Conservation (phyloP, 108 stramenopile species). For the Nitzschia putrida region DNA sequence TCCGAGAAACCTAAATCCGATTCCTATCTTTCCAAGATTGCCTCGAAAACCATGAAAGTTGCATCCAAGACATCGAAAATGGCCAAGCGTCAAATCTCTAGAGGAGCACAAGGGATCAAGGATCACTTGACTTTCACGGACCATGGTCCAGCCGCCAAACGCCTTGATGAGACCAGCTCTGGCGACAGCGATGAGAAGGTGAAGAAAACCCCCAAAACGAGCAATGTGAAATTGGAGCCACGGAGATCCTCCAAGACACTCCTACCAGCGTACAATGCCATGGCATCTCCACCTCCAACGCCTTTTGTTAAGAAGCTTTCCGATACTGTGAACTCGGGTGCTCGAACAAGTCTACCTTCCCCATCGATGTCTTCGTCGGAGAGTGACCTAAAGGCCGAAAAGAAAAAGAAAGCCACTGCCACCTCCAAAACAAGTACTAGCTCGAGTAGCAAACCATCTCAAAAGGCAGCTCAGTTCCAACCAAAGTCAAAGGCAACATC, state of each 20-base stretch:
- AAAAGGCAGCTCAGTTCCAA: too few relatives aligned
- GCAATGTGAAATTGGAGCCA: not conserved
- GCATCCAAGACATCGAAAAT: constrained; percentile 8
- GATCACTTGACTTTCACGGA: not conserved
- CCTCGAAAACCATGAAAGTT: not conserved
- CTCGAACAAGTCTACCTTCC: too few relatives aligned
- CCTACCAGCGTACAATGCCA: not conserved
- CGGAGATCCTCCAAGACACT: not conserved
- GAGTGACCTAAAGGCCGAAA: too few relatives aligned
- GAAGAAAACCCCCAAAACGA: too few relatives aligned
- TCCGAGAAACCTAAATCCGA: constrained; percentile 1
- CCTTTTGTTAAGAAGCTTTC: not conserved
- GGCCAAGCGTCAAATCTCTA: constrained; percentile 6
- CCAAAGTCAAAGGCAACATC: too few relatives aligned
- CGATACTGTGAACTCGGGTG: too few relatives aligned
- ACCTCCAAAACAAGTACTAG: too few relatives aligned
- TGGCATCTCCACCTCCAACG: not conserved
- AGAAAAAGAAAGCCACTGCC: too few relatives aligned
- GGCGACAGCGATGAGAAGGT: too few relatives aligned
- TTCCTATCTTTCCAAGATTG: constrained; percentile 11
- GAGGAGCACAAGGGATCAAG: not conserved
- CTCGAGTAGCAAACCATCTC: too few relatives aligned
- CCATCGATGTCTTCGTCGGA: too few relatives aligned
- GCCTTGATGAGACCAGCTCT: too few relatives aligned
- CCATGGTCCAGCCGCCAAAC: not conserved